Conservation (phyloP, 768 basidiomycete species). For the Arthromyces matolae region DNA sequence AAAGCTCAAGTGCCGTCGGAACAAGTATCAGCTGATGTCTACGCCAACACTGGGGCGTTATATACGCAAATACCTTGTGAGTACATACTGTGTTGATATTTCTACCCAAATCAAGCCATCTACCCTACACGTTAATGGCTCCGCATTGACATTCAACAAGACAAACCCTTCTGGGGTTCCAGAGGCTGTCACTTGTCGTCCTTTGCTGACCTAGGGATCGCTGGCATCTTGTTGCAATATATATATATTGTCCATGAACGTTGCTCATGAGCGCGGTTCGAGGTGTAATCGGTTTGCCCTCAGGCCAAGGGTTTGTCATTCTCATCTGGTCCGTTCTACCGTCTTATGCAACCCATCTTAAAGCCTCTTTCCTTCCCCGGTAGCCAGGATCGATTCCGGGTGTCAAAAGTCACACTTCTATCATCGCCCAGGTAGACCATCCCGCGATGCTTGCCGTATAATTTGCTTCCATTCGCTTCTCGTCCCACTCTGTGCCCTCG, state of each 20-base stretch:
- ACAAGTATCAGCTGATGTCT: conserved; percentile 4
- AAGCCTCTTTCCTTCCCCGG: conserved; percentile 7
- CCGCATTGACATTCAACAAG: too few relatives aligned
- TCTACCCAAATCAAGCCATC: too few relatives aligned
- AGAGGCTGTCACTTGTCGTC: too few relatives aligned
- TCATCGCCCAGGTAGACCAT: conserved; percentile 9
- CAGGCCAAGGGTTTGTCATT: neutral
- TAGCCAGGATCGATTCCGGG: conserved; percentile 11
- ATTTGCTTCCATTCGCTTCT: conserved; percentile 15
- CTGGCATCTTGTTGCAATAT: too few relatives aligned
- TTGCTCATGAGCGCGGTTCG: neutral
- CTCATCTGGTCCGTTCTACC: neutral
- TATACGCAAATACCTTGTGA: neutral
- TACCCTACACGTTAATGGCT: too few relatives aligned
- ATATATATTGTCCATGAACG: too few relatives aligned
- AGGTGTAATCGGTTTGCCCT: neutral
- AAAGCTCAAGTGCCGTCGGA: conserved; percentile 1
- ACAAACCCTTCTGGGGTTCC: neutral
- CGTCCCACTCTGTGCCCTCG: conserved; percentile 6
- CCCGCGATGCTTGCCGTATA: conserved; percentile 16
- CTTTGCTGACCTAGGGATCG: too few relatives aligned
- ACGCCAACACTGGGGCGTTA: neutral
- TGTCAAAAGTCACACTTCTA: conserved; percentile 13
- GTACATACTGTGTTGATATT: too few relatives aligned
- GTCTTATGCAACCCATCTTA: neutral